Evolutionary conservation across 1,284 basidiomycete species (phyloP).

Genomic region (Malassezia pachydermatis): DNA sequence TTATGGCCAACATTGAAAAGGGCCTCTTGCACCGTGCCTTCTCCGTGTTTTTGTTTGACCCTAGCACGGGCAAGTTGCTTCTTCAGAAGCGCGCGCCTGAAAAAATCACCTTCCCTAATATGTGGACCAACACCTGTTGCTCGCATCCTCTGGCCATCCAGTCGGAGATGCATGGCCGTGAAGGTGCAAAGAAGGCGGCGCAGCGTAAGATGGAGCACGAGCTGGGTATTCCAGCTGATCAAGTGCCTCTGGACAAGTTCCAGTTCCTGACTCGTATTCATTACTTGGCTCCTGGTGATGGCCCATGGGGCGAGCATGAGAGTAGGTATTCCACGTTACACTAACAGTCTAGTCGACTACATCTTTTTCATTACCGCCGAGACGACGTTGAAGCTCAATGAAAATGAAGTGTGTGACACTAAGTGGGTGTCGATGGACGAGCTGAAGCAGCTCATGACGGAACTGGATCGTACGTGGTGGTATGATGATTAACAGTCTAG

Average conservation of each 20-base stretch:
- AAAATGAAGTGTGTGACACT: conserved; percentile 82
- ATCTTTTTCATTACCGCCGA: conserved; percentile 88
- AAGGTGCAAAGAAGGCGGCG: conserved; percentile 72
- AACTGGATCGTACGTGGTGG: conserved; percentile 50
- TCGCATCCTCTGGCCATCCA: conserved; percentile 71
- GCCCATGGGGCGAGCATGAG: conserved; percentile 97
- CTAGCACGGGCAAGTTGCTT: conserved; percentile 83
- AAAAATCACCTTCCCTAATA: conserved; percentile 98
- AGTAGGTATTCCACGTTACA: conserved; percentile 55
- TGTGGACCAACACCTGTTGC: conserved; percentile 99
- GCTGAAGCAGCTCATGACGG: conserved; percentile 78
- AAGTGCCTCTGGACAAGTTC: conserved; percentile 72
- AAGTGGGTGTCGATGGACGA: conserved; percentile 86
- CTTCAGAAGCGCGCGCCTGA: conserved; percentile 88
- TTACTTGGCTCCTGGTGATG: conserved; percentile 86
- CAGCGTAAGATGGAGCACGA: conserved; percentile 93
- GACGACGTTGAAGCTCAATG: conserved; percentile 72
- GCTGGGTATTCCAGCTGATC: conserved; percentile 69
- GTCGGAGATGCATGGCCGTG: conserved; percentile 63
- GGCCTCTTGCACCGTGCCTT: conserved; percentile 95
- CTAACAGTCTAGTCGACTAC: conserved; percentile 70
- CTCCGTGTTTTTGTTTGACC: conserved; percentile 92
- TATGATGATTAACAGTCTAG: conserved; percentile 52
- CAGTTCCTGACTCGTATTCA: conserved; percentile 94
- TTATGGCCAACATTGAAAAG: conserved; percentile 93